Conservation (phyloP, 2,329 filamentous ascomycete species). For the Colletotrichum costaricense region DNA sequence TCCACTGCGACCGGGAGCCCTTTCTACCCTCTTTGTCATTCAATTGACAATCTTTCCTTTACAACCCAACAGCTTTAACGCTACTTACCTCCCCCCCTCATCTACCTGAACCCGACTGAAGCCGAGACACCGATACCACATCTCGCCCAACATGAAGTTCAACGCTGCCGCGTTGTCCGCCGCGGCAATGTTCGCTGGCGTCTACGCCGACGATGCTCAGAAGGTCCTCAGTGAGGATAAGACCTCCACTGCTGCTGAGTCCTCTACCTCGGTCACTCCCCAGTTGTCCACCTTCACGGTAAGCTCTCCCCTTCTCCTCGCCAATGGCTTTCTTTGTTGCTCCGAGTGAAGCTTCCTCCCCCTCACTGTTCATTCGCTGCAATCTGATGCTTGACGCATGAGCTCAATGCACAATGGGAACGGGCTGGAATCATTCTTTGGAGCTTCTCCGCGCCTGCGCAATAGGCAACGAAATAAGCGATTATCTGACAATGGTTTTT, state of each 20-base stretch:
- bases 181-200: constrained; percentile 78
- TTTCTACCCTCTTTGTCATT: constrained; percentile 27
- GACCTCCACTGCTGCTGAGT: constrained; percentile 55
- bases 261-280: constrained; percentile 67
- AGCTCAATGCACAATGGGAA: constrained; percentile 5
- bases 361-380: constrained; percentile 1
- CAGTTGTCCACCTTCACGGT: constrained; percentile 89
- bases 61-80: constrained; percentile 24
- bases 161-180: constrained; percentile 81
- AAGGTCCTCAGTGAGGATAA: constrained; percentile 61
- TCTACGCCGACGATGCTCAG: constrained; percentile 75
- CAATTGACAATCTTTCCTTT: constrained; percentile 29
- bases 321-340: constrained; percentile 12
- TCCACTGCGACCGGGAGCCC: constrained; percentile 23
- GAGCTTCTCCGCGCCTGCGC: constrained; percentile 13
- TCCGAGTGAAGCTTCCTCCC: neutral
- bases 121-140: constrained; percentile 21
- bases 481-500: constrained; percentile 4
- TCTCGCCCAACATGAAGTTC: constrained; percentile 78
- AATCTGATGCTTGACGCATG: constrained; percentile 8
- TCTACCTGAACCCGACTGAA: neutral
- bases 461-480: neutral
- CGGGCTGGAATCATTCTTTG: constrained; percentile 30
- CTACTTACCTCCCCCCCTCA: neutral
- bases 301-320: constrained; percentile 57